phyloP scores from a whole-genome alignment of 108 stramenopile genomes.

The Cyclotella baltica region DNA sequence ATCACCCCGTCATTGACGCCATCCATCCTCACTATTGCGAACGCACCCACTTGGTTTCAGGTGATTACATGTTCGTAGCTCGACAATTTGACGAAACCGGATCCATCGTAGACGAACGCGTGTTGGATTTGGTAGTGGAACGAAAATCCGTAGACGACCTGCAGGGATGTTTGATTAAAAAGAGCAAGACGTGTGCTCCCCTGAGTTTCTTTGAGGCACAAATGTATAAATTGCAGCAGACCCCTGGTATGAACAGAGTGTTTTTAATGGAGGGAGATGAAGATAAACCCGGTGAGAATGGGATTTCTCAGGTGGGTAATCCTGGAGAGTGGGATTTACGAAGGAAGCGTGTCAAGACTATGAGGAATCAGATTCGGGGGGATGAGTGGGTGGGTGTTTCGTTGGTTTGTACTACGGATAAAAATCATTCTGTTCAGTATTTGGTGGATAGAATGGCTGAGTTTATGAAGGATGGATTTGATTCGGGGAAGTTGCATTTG shows the following conservation, averaged over 20 bases:
- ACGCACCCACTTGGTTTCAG: conserved; percentile 20
- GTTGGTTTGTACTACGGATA: conserved; percentile 26
- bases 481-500: conserved; percentile 6
- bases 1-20: neutral
- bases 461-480: conserved; percentile 22
- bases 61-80: conserved; percentile 47
- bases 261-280: conserved; percentile 47
- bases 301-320: conserved; percentile 12
- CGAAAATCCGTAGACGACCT: conserved; percentile 45
- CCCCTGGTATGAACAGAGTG: conserved; percentile 12
- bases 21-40: conserved; percentile 16
- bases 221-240: conserved; percentile 46
- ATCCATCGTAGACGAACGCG: conserved; percentile 32
- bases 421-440: conserved; percentile 22
- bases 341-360: conserved; percentile 37
- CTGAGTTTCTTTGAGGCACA: conserved; percentile 47
- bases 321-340: conserved; percentile 15
- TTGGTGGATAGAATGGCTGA: conserved; percentile 33
- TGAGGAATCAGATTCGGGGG: conserved; percentile 17
- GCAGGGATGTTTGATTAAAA: conserved; percentile 20
- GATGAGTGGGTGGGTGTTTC: conserved; percentile 28
- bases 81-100: conserved; percentile 26
- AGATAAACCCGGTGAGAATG: neutral
- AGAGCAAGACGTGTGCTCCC: conserved; percentile 29
- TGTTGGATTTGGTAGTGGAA: conserved; percentile 42